These are phyloP conservation scores for Clarkia xantiana DNA, from an alignment of 345 rosid genomes.

Conservation along the genomic window DNA sequence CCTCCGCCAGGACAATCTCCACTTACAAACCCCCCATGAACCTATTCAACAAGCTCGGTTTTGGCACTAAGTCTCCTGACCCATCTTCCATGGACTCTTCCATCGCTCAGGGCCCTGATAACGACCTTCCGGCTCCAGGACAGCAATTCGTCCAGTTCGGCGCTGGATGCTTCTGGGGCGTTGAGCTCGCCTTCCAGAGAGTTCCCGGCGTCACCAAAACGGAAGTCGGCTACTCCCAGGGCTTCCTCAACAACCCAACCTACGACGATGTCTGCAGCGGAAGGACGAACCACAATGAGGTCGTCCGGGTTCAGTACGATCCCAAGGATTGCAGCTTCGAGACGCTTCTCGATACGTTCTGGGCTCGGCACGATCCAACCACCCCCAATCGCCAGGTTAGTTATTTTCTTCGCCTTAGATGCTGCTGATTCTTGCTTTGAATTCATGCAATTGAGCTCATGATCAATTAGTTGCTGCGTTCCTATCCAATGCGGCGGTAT, in stretches of 20 bases:
- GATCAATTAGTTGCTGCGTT: background rate
- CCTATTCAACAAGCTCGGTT: slow-evolving; percentile 13
- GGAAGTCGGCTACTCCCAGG: slow-evolving; percentile 80
- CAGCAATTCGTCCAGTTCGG: slow-evolving; percentile 67
- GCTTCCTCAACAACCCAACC: slow-evolving; percentile 43
- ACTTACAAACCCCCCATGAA: slow-evolving; percentile 37
- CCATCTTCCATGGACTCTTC: no score
- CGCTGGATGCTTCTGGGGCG: slow-evolving; percentile 93
- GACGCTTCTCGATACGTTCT: slow-evolving; percentile 58
- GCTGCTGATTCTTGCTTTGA: background rate
- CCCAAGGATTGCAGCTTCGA: slow-evolving; percentile 62
- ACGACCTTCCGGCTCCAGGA: slow-evolving; percentile 19
- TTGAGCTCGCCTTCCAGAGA: slow-evolving; percentile 78
- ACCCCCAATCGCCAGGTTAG: slow-evolving; percentile 83
- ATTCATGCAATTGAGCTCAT: slow-evolving; percentile 2
- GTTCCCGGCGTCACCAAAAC: slow-evolving; percentile 64
- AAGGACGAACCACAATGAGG: slow-evolving; percentile 53
- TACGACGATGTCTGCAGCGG: slow-evolving; percentile 76
- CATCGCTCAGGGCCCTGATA: no score
- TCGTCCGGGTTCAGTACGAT: slow-evolving; percentile 81
- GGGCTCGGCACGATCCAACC: slow-evolving; percentile 92
- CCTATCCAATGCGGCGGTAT: background rate
- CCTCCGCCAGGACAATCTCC: slow-evolving; percentile 12
- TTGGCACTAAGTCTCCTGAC: no score
- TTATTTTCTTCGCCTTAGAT: background rate